Evolutionary conservation across 192 early-diverging fungal species (phyloP), one percentile per base, ranked within the genome.

Genomic region (Coemansia sp.): DNA sequence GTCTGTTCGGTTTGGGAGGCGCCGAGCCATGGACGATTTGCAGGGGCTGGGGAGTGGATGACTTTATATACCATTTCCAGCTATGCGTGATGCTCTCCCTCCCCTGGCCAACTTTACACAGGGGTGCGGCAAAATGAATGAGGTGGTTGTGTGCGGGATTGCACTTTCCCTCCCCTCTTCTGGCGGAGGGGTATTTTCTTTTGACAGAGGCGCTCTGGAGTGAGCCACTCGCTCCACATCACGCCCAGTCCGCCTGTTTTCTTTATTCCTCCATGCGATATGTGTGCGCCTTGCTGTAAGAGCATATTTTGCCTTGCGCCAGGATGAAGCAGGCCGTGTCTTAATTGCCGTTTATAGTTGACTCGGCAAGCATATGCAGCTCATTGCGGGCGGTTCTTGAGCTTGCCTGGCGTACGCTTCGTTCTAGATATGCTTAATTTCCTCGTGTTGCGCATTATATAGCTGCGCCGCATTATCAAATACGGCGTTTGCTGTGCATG

Each of bases 401-500:
- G n/a, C n/a, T n/a, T n/a, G n/a, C n/a, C n/a, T n/a, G n/a, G n/a
- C n/a, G n/a, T n/a, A n/a, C n/a, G n/a, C n/a, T n/a, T n/a, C n/a
- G n/a, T n/a, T n/a, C n/a, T n/a, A n/a, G n/a, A n/a, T n/a, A n/a
- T 47, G 45, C 19, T 27, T 47, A 47, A 47, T 47, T 47, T 47
- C n/a, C 27, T 26, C 8, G 31, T 47, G 27, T 27, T 47, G 45
- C 45, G 27, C 45, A 47, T 47, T 47, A 30, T 47, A 47, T 40
- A 35, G 34, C n/a, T 9, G 8, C 15, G 27, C n/a, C 9, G n/a
- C 5, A 30, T 29, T 47, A 30, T 13, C 22, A 30, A 15, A 30
- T 30, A n/a, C n/a, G n/a, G n/a, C n/a, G n/a, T n/a, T n/a, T n/a
- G n/a, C n/a, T n/a, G n/a, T n/a, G n/a, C n/a, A n/a, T n/a, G n/a